Percentiles rank a stretch among this genome's conserved stretches.
Conservation (phyloP, 2,329 filamentous ascomycete species). For the Beauveria brongniartii region DNA sequence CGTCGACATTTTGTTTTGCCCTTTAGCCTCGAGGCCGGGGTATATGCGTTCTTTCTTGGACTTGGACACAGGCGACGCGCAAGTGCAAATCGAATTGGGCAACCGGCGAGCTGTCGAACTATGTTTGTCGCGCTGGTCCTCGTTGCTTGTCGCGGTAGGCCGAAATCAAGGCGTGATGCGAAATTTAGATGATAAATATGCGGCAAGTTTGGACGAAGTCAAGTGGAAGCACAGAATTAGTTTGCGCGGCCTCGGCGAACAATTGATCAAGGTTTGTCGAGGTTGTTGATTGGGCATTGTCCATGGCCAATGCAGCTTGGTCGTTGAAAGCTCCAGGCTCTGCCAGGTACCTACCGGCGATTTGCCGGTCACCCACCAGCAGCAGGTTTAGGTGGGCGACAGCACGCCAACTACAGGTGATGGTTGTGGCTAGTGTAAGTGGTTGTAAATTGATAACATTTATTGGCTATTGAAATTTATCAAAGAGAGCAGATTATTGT, state of each 20-base stretch:
- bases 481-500: too few relatives aligned
- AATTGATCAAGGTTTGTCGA: background rate
- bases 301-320: background rate
- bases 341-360: background rate
- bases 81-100: background rate
- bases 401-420: too few relatives aligned
- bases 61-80: background rate
- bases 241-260: background rate
- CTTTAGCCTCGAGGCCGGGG: slow-evolving; percentile 20
- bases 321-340: background rate
- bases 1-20: slow-evolving; percentile 46
- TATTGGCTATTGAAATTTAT: too few relatives aligned
- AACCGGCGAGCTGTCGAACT: too few relatives aligned
- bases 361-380: background rate
- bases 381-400: background rate
- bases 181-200: too few relatives aligned
- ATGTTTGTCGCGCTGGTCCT: too few relatives aligned
- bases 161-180: too few relatives aligned
- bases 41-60: background rate
- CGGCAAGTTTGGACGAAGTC: too few relatives aligned
- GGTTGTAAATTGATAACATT: too few relatives aligned
- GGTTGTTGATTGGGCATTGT: background rate
- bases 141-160: too few relatives aligned
- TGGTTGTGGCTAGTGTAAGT: too few relatives aligned
- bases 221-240: background rate